Conservation (phyloP, 306 rosid genomes). For the Lotus japonicus region DNA sequence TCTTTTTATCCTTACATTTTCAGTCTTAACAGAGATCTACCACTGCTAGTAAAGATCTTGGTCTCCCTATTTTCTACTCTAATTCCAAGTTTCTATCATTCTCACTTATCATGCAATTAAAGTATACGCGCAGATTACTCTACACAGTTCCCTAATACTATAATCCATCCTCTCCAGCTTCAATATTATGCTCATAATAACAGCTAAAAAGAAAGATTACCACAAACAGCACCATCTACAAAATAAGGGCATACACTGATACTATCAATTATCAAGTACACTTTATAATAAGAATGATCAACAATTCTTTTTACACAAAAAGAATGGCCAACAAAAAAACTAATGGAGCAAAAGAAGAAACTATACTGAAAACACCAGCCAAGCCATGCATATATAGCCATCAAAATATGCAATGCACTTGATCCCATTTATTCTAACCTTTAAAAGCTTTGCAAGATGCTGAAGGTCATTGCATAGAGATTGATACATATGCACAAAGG, state of each 20-base stretch:
- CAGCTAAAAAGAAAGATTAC: no score
- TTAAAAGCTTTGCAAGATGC: not conserved
- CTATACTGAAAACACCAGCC: not conserved
- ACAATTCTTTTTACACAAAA: no score
- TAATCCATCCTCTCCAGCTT: no score
- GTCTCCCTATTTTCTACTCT: not conserved
- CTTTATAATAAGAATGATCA: no score
- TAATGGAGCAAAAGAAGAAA: not conserved
- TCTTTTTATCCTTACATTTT: not conserved
- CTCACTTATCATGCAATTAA: not conserved
- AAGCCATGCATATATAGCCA: not conserved
- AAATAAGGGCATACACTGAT: no score
- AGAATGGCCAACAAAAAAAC: no score
- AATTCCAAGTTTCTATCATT: not conserved
- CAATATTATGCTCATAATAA: no score
- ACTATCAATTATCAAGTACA: no score
- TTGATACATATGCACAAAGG: not conserved
- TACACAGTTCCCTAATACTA: not conserved
- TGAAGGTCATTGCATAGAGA: conserved; percentile 2
- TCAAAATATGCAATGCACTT: not conserved
- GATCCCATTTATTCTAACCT: not conserved
- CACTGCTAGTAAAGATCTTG: not conserved
- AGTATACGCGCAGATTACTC: not conserved
- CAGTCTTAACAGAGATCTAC: not conserved
- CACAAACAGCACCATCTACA: no score